These are phyloP conservation scores for Galerina sulciceps DNA, from an alignment of 768 basidiomycete genomes.

Conservation along the genomic window DNA sequence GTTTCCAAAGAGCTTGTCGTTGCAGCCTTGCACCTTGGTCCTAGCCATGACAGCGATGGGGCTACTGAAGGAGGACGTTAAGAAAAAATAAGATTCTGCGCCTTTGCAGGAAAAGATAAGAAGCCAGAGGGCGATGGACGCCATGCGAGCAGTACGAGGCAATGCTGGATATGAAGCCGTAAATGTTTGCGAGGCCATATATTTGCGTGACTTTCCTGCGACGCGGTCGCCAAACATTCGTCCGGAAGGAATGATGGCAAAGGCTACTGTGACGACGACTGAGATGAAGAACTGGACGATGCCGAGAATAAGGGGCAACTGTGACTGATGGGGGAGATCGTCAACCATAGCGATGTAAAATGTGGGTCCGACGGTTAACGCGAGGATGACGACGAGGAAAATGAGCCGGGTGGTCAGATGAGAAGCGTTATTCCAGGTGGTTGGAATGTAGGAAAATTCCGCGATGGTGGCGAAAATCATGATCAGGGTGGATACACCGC, in stretches of 20 bases:
- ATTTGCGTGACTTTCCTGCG: constrained; percentile 95
- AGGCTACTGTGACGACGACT: constrained; percentile 78
- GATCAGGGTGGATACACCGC: constrained; percentile 90
- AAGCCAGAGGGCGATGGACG: constrained; percentile 87
- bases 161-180: constrained; percentile 95
- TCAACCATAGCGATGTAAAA: constrained; percentile 91
- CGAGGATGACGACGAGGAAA: constrained; percentile 91
- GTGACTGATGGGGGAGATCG: constrained; percentile 55
- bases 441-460: constrained; percentile 97
- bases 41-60: constrained; percentile 97
- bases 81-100: constrained; percentile 96
- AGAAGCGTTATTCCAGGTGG: constrained; percentile 98
- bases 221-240: constrained; percentile 99
- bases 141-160: constrained; percentile 69
- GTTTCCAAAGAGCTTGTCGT: constrained; percentile 80
- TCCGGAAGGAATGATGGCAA: constrained; percentile 91
- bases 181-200: constrained; percentile 98
- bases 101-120: constrained; percentile 98
- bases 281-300: constrained; percentile 96
- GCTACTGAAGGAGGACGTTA: constrained; percentile 94
- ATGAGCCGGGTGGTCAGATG: constrained; percentile 93
- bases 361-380: constrained; percentile 90
- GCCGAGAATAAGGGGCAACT: constrained; percentile 87
- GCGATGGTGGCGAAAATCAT: constrained; percentile 93
- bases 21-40: constrained; percentile 91